Conservation (phyloP, 306 rosid species). For the Hippophae tibetana region DNA sequence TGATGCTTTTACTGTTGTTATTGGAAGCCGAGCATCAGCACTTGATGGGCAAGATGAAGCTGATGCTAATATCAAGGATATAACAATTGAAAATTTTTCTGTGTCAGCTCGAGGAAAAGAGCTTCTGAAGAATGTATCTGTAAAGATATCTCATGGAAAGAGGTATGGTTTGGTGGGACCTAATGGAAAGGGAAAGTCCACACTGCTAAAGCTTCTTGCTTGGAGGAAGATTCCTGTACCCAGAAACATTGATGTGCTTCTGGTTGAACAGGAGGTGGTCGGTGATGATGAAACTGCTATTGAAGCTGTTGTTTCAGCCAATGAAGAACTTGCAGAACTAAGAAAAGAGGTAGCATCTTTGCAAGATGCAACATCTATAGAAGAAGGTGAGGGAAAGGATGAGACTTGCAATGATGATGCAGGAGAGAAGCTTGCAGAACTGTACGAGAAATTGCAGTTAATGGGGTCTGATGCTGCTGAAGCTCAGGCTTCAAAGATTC, state of each 20-base stretch:
- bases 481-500: slow-evolving; percentile 71
- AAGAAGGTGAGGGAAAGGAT: slow-evolving; percentile 29
- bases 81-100: slow-evolving; percentile 41
- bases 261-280: slow-evolving; percentile 71
- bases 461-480: slow-evolving; percentile 72
- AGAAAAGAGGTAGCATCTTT: slow-evolving; percentile 52
- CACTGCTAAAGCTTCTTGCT: slow-evolving; percentile 71
- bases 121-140: slow-evolving; percentile 43
- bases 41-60: slow-evolving; percentile 53
- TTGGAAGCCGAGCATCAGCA: slow-evolving; percentile 49
- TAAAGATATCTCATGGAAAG: slow-evolving; percentile 53
- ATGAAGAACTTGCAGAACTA: slow-evolving; percentile 50
- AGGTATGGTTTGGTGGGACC: slow-evolving; percentile 69
- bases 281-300: slow-evolving; percentile 65
- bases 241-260: slow-evolving; percentile 67
- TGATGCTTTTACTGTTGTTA: slow-evolving; percentile 71
- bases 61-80: slow-evolving; percentile 53
- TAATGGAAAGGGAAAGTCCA: slow-evolving; percentile 68
- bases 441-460: slow-evolving; percentile 48
- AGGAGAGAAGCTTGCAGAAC: slow-evolving; percentile 61
- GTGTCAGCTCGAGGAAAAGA: slow-evolving; percentile 52
- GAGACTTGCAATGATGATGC: slow-evolving; percentile 24
- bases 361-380: slow-evolving; percentile 33
- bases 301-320: slow-evolving; percentile 72
- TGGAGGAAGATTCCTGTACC: slow-evolving; percentile 87